Conservation (phyloP, 2,329 filamentous ascomycete species). For the Verticillium alfalfae region DNA sequence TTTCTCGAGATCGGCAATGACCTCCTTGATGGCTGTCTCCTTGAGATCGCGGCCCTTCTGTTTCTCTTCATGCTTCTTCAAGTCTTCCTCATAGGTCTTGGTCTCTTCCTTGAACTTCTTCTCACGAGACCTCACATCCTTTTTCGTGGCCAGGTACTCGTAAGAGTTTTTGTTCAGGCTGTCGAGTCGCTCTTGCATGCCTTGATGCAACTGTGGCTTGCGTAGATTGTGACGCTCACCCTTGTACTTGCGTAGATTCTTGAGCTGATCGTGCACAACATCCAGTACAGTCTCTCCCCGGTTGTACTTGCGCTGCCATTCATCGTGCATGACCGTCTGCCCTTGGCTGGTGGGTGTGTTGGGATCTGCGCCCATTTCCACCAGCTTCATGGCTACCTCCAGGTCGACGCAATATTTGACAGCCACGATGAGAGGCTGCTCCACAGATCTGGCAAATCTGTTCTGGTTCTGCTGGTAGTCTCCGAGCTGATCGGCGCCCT, state of each 20-base stretch:
- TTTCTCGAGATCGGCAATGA: slow-evolving; percentile 45
- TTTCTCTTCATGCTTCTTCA: slow-evolving; percentile 19
- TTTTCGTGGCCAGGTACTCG: slow-evolving; percentile 45
- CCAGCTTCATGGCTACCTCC: slow-evolving; percentile 48
- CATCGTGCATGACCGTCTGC: slow-evolving; percentile 25
- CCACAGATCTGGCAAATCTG: slow-evolving; percentile 37
- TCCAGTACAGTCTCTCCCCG: slow-evolving; percentile 53
- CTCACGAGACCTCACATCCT: slow-evolving; percentile 27
- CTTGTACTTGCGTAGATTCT: slow-evolving; percentile 40
- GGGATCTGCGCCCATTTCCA: slow-evolving; percentile 60
- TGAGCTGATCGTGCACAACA: slow-evolving; percentile 46
- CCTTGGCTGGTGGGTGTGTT: slow-evolving; percentile 48
- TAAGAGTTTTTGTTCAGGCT: slow-evolving; percentile 52
- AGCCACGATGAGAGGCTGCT: slow-evolving; percentile 65
- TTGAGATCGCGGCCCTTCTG: slow-evolving; percentile 31
- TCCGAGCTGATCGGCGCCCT: slow-evolving; percentile 27
- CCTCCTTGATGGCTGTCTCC: slow-evolving; percentile 42
- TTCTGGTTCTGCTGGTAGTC: slow-evolving; percentile 42
- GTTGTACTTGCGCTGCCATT: slow-evolving; percentile 23
- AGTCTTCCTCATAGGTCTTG: slow-evolving; percentile 26
- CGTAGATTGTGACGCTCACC: slow-evolving; percentile 20
- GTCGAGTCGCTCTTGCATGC: slow-evolving; percentile 47
- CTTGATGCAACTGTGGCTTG: slow-evolving; percentile 21
- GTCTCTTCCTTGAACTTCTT: slow-evolving; percentile 19
- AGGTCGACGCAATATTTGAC: slow-evolving; percentile 37